Evolutionary conservation across 176 grass and related monocot species (phyloP).

Genomic region (Zizania latifolia): DNA sequence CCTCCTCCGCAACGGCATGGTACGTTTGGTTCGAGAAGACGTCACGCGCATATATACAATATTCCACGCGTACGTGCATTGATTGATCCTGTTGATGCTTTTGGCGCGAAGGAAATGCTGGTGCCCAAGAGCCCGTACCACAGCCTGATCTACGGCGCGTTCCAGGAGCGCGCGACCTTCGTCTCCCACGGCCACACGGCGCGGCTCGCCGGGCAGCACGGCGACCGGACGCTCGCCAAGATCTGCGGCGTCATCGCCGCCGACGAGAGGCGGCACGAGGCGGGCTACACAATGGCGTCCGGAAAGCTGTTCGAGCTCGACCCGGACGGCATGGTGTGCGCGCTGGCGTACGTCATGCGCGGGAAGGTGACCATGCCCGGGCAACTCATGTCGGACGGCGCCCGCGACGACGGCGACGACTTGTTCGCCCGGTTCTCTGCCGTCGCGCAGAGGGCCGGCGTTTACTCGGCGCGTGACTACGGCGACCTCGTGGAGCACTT

Average conservation of each 20-base stretch:
- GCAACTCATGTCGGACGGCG: conserved; percentile 29
- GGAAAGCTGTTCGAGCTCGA: conserved; percentile 23
- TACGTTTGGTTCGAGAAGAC: not conserved
- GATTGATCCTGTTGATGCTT: not conserved
- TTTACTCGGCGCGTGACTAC: conserved; percentile 37
- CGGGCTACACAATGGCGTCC: conserved; percentile 12
- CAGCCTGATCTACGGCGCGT: conserved; percentile 25
- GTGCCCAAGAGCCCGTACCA: conserved; percentile 14
- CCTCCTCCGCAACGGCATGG: conserved; percentile 40
- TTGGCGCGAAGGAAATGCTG: not conserved
- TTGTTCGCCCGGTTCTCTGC: conserved; percentile 30
- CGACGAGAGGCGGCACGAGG: conserved; percentile 40
- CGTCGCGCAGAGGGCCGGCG: conserved; percentile 12
- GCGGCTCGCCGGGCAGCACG: conserved; percentile 4
- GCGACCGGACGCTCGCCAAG: conserved; percentile 22
- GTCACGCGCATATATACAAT: too few relatives aligned
- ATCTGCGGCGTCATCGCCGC: conserved; percentile 39
- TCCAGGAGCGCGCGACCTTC: conserved; percentile 32
- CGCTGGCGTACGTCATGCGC: conserved; percentile 24
- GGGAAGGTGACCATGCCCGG: conserved; percentile 36
- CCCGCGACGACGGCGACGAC: not conserved
- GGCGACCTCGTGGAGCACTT: conserved; percentile 38
- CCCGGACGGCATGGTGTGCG: conserved; percentile 34
- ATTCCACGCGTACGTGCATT: not conserved
- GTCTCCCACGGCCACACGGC: conserved; percentile 30